Percentiles rank a stretch among this genome's conserved stretches.
Evolutionary conservation across 306 rosid genomes (phyloP).

Genomic region (Ormosia semicastrata): DNA sequence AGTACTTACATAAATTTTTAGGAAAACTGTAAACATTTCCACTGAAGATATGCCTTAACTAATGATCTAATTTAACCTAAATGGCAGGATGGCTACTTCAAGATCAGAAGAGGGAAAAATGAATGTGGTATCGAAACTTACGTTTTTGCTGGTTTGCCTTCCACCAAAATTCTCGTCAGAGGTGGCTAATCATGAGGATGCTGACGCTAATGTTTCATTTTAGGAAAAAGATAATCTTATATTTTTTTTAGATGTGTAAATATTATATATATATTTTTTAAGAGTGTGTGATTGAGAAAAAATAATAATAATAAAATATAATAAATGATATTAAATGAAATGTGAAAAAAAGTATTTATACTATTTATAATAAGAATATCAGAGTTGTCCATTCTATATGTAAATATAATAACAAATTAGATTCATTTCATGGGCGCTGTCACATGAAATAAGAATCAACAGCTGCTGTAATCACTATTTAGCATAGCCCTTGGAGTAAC

Average conservation of each 20-base stretch:
- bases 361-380: too few species aligned
- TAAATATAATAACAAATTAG: neutral
- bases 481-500: neutral
- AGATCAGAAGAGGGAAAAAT: slow-evolving; percentile 80
- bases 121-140: slow-evolving; percentile 89
- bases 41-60: neutral
- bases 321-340: too few species aligned
- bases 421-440: neutral
- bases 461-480: neutral
- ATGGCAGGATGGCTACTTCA: slow-evolving; percentile 94
- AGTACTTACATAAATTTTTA: too few species aligned
- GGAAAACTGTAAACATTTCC: too few species aligned
- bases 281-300: too few species aligned
- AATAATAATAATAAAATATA: too few species aligned
- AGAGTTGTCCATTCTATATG: too few species aligned
- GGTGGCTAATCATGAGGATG: slow-evolving; percentile 40
- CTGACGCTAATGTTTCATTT: slow-evolving; percentile 40
- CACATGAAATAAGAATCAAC: neutral
- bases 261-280: too few species aligned
- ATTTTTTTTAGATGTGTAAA: too few species aligned
- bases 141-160: slow-evolving; percentile 86
- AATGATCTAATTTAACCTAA: slow-evolving; percentile 6
- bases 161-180: slow-evolving; percentile 57
- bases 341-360: too few species aligned
- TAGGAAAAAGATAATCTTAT: too few species aligned